Conservation (phyloP, 345 rosid species). For the Rhizophora apiculata region DNA sequence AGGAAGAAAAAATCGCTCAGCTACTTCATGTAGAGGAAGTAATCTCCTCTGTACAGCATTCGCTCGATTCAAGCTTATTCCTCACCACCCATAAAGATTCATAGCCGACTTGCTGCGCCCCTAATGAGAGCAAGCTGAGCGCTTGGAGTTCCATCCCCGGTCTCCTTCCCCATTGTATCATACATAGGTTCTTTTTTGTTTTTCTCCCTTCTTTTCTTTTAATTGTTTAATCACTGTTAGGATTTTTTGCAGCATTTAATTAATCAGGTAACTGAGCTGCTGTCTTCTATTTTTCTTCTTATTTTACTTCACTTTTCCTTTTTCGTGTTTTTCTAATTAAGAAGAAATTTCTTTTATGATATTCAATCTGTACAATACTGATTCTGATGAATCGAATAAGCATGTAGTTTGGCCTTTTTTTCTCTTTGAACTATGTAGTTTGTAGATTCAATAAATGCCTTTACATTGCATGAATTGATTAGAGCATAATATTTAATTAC, state of each 20-base stretch:
- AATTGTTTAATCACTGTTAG: constrained; percentile 3
- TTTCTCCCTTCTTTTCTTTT: neutral
- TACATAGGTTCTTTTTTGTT: constrained; percentile 26
- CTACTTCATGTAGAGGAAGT: constrained; percentile 83
- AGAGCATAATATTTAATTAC: no score
- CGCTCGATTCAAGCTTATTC: constrained; percentile 27
- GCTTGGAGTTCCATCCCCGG: constrained; percentile 30
- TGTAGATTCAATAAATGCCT: no score
- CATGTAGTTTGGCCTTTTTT: no score
- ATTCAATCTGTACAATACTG: constrained; percentile 10
- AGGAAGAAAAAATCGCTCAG: constrained; percentile 85
- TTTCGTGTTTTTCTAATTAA: neutral
- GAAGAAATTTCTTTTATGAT: no score
- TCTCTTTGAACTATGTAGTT: no score
- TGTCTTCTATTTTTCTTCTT: neutral
- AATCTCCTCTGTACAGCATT: constrained; percentile 26
- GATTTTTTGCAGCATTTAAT: constrained; percentile 8
- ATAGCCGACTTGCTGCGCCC: neutral
- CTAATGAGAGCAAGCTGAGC: constrained; percentile 15
- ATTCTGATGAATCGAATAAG: constrained; percentile 11
- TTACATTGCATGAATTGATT: no score
- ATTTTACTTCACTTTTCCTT: no score
- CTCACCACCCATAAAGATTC: constrained; percentile 15
- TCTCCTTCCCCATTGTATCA: constrained; percentile 30
- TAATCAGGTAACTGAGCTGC: constrained; percentile 12